Evolutionary conservation across 345 rosid species (phyloP).

Genomic region (Euphorbia peplus): DNA sequence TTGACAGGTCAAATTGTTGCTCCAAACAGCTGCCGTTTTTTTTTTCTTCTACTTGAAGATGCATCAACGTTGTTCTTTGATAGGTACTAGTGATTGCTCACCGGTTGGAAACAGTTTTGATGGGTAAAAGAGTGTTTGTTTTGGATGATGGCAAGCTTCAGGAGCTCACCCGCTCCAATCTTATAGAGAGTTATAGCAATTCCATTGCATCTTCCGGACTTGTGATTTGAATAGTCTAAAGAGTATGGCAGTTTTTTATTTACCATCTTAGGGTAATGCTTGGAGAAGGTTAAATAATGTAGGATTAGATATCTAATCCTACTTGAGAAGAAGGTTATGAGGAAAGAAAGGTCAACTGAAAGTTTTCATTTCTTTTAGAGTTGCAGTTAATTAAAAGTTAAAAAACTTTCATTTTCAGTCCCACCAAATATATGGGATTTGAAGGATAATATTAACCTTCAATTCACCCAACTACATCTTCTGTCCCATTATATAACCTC

Average conservation of each 20-base stretch:
- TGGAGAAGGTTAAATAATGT: no score
- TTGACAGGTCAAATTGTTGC: no score
- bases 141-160: constrained; percentile 65
- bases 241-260: background rate
- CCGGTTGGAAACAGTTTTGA: constrained; percentile 77
- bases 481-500: no score
- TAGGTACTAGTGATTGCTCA: constrained; percentile 92
- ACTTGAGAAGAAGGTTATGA: no score
- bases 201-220: constrained; percentile 40
- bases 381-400: no score
- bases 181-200: constrained; percentile 36
- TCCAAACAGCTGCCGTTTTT: background rate
- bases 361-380: no score
- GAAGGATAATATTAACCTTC: no score
- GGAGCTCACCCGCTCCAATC: constrained; percentile 52
- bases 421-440: no score
- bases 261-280: background rate
- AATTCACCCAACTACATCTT: no score
- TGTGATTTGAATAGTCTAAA: constrained; percentile 39
- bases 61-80: constrained; percentile 1
- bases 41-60: background rate
- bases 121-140: constrained; percentile 71
- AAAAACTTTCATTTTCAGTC: no score
- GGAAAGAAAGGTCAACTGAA: no score
- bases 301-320: no score